These are phyloP conservation scores for Lotmaria passim DNA, from an alignment of 208 protist genomes.

Conservation along the genomic window DNA sequence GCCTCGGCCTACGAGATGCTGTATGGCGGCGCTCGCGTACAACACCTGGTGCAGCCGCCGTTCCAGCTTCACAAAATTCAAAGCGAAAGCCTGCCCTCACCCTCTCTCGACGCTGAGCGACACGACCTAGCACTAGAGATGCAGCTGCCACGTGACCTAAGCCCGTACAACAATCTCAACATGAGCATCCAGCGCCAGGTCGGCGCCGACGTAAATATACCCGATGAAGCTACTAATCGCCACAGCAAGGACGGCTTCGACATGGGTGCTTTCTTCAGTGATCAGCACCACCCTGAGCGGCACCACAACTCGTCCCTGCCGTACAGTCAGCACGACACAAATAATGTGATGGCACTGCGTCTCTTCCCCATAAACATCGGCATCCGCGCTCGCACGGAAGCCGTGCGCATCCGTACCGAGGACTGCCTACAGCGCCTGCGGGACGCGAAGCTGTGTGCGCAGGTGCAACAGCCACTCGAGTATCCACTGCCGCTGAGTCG, in stretches of 20 bases:
- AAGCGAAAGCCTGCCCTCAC: slow-evolving; percentile 70
- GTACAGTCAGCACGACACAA: slow-evolving; percentile 47
- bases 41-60: slow-evolving; percentile 52
- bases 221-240: slow-evolving; percentile 3
- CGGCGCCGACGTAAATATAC: slow-evolving; percentile 12
- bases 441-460: slow-evolving; percentile 54
- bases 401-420: slow-evolving; percentile 57
- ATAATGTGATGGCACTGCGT: slow-evolving; percentile 69
- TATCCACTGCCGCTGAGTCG: slow-evolving; percentile 55
- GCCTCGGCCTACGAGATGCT: slow-evolving; percentile 77
- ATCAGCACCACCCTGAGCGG: slow-evolving; percentile 51
- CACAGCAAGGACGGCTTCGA: slow-evolving; percentile 35
- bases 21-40: slow-evolving; percentile 78
- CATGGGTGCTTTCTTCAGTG: slow-evolving; percentile 43
- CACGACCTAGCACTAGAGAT: slow-evolving; percentile 74
- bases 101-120: slow-evolving; percentile 55
- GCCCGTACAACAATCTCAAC: slow-evolving; percentile 38
- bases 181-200: slow-evolving; percentile 44
- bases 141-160: slow-evolving; percentile 45
- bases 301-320: slow-evolving; percentile 73
- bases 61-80: slow-evolving; percentile 53
- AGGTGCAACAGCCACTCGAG: slow-evolving; percentile 36
- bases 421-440: slow-evolving; percentile 67
- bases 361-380: slow-evolving; percentile 76
- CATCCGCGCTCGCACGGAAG: slow-evolving; percentile 47